Base-by-base conservation (phyloP, 331 rosid species). In the Saraca asoca region DNA sequence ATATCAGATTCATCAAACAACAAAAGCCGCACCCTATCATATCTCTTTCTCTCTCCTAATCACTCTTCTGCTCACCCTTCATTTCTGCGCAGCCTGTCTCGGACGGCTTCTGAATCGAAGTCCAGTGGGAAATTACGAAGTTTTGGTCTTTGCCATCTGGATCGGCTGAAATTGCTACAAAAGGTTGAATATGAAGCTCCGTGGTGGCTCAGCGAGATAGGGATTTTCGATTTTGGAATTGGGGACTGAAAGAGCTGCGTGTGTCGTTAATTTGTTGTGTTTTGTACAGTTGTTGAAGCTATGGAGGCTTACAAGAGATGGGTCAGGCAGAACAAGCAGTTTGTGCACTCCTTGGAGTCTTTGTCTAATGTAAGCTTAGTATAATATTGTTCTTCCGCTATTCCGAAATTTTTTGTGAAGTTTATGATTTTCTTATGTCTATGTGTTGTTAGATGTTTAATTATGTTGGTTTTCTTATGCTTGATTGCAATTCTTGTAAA, bases 241-340 rank as follows among this genome's bases (percentile, higher is more conserved):
- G 56, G 60, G 31, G 78, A 73, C 52, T 58, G 56, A 64, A 49
- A 58, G 57, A 70, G 59, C 63, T 35, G 42, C 8, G 55, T 35
- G 7, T 46, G 9, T 66, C 31, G 41, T 31, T 52, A 4, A 51
- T 34, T 24, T 20, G 20, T 42, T 19, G 20, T 64, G 16, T 49
- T 64, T 72, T 63, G 19, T 49, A 10, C 68, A 62, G 70, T 41
- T 31, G 46, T 65, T 37, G 67, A 75, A 77, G 75, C 73, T 68
- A 90, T 94, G 97, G 99, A 88, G 39, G 81, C 89, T 68, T 94
- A 90, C 60, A 90, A 86, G 84, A 83, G 79, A 73, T 94, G 95
- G 95, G 96, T 90, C 13, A 77, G 97, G 84, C 83, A 78, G 81
- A 94, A 94, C 83, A 90, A 80, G 82, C 88, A 85, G 56, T 90